Conservation (phyloP, 2,329 filamentous ascomycete species). For the Triangularia setosa region DNA sequence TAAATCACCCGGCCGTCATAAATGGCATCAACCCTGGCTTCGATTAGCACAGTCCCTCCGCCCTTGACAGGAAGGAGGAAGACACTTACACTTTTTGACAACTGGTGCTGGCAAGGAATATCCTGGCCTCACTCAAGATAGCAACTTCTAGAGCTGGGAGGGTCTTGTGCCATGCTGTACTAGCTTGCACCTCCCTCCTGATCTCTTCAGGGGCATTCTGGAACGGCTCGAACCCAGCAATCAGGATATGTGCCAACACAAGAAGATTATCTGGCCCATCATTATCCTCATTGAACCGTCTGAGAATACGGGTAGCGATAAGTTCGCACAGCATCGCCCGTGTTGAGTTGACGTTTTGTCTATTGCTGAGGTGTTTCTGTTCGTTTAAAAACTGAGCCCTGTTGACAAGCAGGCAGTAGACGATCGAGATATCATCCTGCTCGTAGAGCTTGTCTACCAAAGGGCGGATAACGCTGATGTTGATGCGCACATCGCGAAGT, state of each 20-base stretch:
- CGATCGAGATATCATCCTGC: slow-evolving; percentile 73
- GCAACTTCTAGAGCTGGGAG: slow-evolving; percentile 78
- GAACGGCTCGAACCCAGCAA: slow-evolving; percentile 81
- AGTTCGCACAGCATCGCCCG: slow-evolving; percentile 76
- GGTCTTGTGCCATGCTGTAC: slow-evolving; percentile 51
- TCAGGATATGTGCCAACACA: slow-evolving; percentile 71
- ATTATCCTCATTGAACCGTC: slow-evolving; percentile 75
- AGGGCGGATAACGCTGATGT: slow-evolving; percentile 73
- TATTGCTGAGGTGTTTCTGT: slow-evolving; percentile 69
- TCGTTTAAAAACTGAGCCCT: slow-evolving; percentile 74
- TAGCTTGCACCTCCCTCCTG: slow-evolving; percentile 52
- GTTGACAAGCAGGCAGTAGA: slow-evolving; percentile 82
- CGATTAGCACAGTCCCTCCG: neutral
- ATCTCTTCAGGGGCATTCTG: slow-evolving; percentile 73
- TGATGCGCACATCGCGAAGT: slow-evolving; percentile 75
- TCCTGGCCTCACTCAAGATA: slow-evolving; percentile 77
- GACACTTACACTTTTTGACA: slow-evolving; percentile 67
- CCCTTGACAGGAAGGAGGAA: neutral
- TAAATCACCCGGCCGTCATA: slow-evolving; percentile 79
- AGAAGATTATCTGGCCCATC: slow-evolving; percentile 67
- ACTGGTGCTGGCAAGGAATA: slow-evolving; percentile 71
- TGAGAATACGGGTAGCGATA: slow-evolving; percentile 71
- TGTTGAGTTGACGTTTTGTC: slow-evolving; percentile 77
- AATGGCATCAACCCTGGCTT: slow-evolving; percentile 64
- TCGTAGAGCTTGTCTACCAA: slow-evolving; percentile 81